Percentiles rank a stretch among this genome's conserved stretches.
Conservation (phyloP, 1,139 yeast species). For the Pichia terricola region DNA sequence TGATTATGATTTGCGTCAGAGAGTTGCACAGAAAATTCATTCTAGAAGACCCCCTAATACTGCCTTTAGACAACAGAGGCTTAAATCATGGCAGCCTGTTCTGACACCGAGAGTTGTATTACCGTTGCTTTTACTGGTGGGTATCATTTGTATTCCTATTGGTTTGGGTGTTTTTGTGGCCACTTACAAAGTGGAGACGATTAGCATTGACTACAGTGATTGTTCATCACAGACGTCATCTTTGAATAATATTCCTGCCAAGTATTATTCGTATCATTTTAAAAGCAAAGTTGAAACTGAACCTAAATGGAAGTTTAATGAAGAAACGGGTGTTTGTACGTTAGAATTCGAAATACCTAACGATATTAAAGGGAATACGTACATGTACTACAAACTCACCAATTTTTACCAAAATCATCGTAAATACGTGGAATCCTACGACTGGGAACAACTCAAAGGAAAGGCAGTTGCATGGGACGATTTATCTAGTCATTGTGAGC, state of each 20-base stretch:
- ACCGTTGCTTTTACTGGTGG: slow-evolving; percentile 52
- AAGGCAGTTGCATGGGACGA: slow-evolving; percentile 40
- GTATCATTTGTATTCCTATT: slow-evolving; percentile 63
- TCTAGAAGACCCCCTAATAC: slow-evolving; percentile 68
- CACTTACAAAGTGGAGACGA: slow-evolving; percentile 48
- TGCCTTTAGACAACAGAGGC: slow-evolving; percentile 68
- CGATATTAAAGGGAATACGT: slow-evolving; percentile 51
- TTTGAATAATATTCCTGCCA: slow-evolving; percentile 40
- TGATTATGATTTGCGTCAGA: slow-evolving; percentile 14
- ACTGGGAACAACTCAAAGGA: slow-evolving; percentile 56
- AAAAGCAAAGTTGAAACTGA: slow-evolving; percentile 26
- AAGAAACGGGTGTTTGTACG: slow-evolving; percentile 36
- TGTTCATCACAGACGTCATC: slow-evolving; percentile 37
- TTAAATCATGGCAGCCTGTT: slow-evolving; percentile 79
- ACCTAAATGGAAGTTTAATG: slow-evolving; percentile 44
- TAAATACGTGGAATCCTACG: slow-evolving; percentile 65
- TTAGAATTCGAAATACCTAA: slow-evolving; percentile 52
- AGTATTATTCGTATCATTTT: slow-evolving; percentile 47
- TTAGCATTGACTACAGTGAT: slow-evolving; percentile 49
- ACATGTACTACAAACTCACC: slow-evolving; percentile 58
- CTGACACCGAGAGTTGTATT: slow-evolving; percentile 69
- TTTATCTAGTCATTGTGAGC: slow-evolving; percentile 48
- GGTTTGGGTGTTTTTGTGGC: slow-evolving; percentile 60
- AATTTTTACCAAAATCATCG: slow-evolving; percentile 74
- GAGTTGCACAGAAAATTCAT: slow-evolving; percentile 29